Conservation (phyloP, 345 rosid genomes). For the Pistacia atlantica region DNA sequence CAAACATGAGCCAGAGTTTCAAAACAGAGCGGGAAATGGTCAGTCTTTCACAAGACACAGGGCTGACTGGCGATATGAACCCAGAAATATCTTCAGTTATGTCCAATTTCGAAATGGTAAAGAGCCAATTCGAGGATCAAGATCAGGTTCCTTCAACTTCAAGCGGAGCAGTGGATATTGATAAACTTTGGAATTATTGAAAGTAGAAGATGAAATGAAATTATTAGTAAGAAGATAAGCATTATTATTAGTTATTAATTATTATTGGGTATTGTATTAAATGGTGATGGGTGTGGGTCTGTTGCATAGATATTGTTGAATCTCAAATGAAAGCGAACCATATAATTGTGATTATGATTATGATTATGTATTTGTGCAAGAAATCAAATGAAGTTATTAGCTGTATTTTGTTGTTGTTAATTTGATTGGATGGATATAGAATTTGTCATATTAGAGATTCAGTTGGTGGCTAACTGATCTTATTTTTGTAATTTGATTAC, state of each 20-base stretch:
- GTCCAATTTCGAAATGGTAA: conserved; percentile 50
- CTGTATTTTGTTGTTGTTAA: conserved; percentile 6
- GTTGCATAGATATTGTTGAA: conserved; percentile 34
- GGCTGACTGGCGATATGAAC: conserved; percentile 48
- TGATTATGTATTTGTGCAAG: conserved; percentile 3
- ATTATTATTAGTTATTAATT: not conserved
- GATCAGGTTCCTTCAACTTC: conserved; percentile 52
- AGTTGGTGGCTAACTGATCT: conserved; percentile 51
- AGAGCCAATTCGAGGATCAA: conserved; percentile 45
- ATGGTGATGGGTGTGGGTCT: conserved; percentile 21
- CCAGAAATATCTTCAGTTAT: conserved; percentile 56
- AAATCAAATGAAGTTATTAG: conserved; percentile 5
- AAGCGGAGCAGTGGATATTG: conserved; percentile 46
- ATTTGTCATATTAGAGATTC: conserved; percentile 40
- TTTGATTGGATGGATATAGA: conserved; percentile 11
- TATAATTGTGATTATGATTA: not conserved
- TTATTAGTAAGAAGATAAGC: not conserved
- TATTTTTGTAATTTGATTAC: conserved; percentile 31
- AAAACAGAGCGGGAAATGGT: conserved; percentile 42
- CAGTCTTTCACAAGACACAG: conserved; percentile 62
- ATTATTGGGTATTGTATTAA: not conserved
- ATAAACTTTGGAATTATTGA: conserved; percentile 70
- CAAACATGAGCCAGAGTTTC: conserved; percentile 35
- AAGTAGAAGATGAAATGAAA: not conserved
- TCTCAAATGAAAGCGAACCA: conserved; percentile 25